Evolutionary conservation across 306 rosid genomes (phyloP).

Genomic region (Cicer cuneatum): DNA sequence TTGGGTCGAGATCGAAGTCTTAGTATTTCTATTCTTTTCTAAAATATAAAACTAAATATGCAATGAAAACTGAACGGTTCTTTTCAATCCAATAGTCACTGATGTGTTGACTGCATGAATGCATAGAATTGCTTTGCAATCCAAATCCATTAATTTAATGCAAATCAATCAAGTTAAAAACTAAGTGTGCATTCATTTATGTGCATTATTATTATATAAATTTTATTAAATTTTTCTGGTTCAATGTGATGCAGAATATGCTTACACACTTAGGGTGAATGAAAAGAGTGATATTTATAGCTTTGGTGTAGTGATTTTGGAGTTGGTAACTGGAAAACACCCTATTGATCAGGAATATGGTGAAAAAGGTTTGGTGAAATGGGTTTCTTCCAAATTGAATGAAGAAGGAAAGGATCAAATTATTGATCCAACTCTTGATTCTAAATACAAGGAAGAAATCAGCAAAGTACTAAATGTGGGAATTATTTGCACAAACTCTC

Average conservation of each 20-base stretch:
- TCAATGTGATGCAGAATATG: constrained; percentile 66
- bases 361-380: constrained; percentile 66
- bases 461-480: constrained; percentile 58
- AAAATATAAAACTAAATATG: too few species aligned
- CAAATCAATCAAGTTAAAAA: background rate
- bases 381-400: constrained; percentile 60
- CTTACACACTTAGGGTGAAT: constrained; percentile 74
- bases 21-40: too few species aligned
- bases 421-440: constrained; percentile 59
- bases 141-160: too few species aligned
- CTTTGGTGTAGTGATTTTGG: constrained; percentile 81
- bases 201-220: background rate
- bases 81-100: too few species aligned
- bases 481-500: constrained; percentile 61
- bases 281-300: constrained; percentile 88
- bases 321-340: constrained; percentile 72
- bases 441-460: constrained; percentile 58
- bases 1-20: too few species aligned
- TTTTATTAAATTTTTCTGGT: background rate
- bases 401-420: constrained; percentile 58
- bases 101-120: too few species aligned
- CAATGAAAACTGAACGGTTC: too few species aligned
- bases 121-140: too few species aligned
- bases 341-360: constrained; percentile 69
- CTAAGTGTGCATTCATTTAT: background rate